Base-by-base conservation (phyloP, 73 alveolate species). In the Stentor coeruleus region DNA sequence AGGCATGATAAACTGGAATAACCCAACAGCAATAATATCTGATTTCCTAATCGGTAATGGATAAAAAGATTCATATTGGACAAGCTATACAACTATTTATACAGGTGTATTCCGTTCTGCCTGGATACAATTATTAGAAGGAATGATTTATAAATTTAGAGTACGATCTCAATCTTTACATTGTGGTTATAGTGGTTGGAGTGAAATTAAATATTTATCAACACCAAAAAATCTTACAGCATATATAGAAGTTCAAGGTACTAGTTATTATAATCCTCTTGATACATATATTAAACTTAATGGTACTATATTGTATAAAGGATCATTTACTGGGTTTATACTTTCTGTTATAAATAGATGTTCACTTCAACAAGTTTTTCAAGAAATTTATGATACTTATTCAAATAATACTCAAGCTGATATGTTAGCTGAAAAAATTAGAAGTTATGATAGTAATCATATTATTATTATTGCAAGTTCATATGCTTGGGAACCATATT, bases 231-330 rank as follows among this genome's bases (percentile, higher is more conserved):
- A 66, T 20, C 11, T 20, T 14, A 20, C 40, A 26, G n/a, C 79
- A 26, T 66, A 28, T 66, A 28, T 66, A 66, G 79, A 66, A 66
- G 79, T 66, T 31, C 79, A 66, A 66, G 79, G 79, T 0, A 1
- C 79, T 20, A 40, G 79, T 20, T 33, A 20, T 0, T 20, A 66
- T 40, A 66, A 66, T 40, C 79, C 0, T 37, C n/a, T 66, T 20
- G 40, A 20, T 26, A 31, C 79, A 28, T 66, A 66, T 66, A 40
- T 66, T 1, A 66, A 66, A 1, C 39, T 66, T 3, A 66, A 66
- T 2, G n/a, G 40, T 26, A 20, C 20, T 2, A 28, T 26, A 20
- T 66, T 66, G 1, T 66, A 26, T 66, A 20, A 20, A 33, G 79
- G 37, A 33, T 11, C 26, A 1, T 28, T 66, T 66, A 33, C 26